Evolutionary conservation across 2,329 filamentous ascomycete species (phyloP), one percentile per base, ranked within the genome.

Genomic region (Clonostachys rosea): DNA sequence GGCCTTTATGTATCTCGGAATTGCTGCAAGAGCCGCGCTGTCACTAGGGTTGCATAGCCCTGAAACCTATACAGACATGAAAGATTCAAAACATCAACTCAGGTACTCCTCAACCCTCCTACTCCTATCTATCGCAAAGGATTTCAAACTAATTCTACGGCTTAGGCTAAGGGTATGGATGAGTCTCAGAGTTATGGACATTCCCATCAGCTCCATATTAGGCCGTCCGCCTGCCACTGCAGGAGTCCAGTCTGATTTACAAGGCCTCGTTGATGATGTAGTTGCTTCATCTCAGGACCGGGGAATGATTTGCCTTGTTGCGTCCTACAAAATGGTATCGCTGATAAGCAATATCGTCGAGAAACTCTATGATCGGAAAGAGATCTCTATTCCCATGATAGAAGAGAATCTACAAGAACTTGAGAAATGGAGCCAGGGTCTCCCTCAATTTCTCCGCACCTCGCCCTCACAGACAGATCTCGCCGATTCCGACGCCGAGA

Each of bases 1-100:
- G 1, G 79, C 80, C 0, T 84, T 81, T 45, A 82, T 84, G 76
- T 84, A 84, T 47, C 58, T 84, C 3, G 80, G 80, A 0, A 74
- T 84, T 10, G 80, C 81, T 2, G 69, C 75, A 0, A 74, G 78
- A 46, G 76, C 79, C 1, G 79, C 80, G 1, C 73, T 76, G 5
- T 76, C 78, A 0, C 55, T 84, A 1, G 81, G 81, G 0, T 55
- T 83, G 7, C 78, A 83, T 45, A 62, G 63, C 59, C 45, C 58
- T 47, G 50, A 63, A 54, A 50, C 64, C 49, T 64, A 63, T 24
- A 44, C 55, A 5, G 52, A 57, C 11, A 51, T 59, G 34, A 49
- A 47, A 6, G 49, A 50, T 17, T 42, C 40, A 2, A 43, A 54
- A 10, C 54, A 56, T 3, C 54, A 52, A 16, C 34, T 52, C 5